A percentile compares a stretch with the other conserved stretches of the same genome.
phyloP scores from a whole-genome alignment of 176 grass and related monocot species.

The Phoenix roebelenii region DNA sequence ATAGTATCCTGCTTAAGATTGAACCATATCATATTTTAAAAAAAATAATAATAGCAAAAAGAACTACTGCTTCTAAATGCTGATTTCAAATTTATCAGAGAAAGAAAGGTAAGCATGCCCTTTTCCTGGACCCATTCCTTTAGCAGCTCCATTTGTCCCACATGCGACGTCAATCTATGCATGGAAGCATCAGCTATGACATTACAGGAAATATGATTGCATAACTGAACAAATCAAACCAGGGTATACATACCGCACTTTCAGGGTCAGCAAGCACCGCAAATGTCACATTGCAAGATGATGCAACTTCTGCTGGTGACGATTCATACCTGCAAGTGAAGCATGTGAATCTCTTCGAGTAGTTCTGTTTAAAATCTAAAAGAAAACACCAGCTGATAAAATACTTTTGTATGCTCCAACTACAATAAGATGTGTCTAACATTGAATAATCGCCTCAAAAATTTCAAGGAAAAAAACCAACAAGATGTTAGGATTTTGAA shows the following conservation, averaged over 20 bases:
- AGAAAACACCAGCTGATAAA: too few species aligned
- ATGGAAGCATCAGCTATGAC: slow-evolving; percentile 12
- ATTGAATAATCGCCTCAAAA: too few species aligned
- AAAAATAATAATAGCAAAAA: too few species aligned
- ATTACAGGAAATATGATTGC: background rate
- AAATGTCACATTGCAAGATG: slow-evolving; percentile 80
- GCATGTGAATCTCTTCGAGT: background rate
- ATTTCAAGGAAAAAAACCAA: too few species aligned
- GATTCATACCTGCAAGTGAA: slow-evolving; percentile 59
- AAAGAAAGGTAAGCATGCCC: slow-evolving; percentile 26
- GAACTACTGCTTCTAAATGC: too few species aligned
- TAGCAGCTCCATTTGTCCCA: slow-evolving; percentile 49
- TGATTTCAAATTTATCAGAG: background rate
- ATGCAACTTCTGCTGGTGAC: slow-evolving; percentile 58
- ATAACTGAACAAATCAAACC: background rate
- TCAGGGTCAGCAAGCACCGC: slow-evolving; percentile 84
- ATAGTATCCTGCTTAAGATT: too few species aligned
- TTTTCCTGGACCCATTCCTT: slow-evolving; percentile 72
- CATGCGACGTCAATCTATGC: slow-evolving; percentile 60
- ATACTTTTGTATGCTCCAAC: too few species aligned
- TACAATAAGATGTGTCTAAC: too few species aligned
- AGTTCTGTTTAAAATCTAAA: too few species aligned
- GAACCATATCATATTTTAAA: too few species aligned
- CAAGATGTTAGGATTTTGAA: too few species aligned
- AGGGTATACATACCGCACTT: slow-evolving; percentile 41